A percentile compares a stretch with the other conserved stretches of the same genome.
phyloP scores from a whole-genome alignment of 2,329 filamentous ascomycete genomes.

The Fusarium solani-melongenae region DNA sequence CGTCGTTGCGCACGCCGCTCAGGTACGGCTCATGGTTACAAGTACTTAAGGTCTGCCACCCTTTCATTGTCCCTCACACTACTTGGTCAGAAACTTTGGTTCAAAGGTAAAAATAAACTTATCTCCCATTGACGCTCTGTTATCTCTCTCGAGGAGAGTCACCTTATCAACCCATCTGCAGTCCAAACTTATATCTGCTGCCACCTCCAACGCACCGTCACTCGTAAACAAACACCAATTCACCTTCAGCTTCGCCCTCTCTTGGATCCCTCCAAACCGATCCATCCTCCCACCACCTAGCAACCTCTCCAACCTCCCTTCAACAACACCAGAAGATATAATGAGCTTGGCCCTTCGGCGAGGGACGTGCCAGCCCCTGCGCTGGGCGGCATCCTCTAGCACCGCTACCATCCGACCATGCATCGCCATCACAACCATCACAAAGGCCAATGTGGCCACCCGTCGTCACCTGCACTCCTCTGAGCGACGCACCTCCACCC shows the following conservation, averaged over 20 bases:
- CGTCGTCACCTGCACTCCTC: slow-evolving; percentile 52
- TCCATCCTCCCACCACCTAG: slow-evolving; percentile 18
- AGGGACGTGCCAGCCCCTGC: slow-evolving; percentile 42
- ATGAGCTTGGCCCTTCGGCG: slow-evolving; percentile 43
- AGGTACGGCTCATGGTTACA: slow-evolving; percentile 20
- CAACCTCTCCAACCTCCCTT: not conserved
- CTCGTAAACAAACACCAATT: slow-evolving; percentile 26
- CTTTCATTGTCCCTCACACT: slow-evolving; percentile 4
- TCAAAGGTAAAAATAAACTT: slow-evolving; percentile 31
- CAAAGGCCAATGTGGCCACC: slow-evolving; percentile 21
- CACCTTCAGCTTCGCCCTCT: slow-evolving; percentile 14
- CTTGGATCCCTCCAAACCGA: slow-evolving; percentile 35
- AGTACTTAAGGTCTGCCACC: slow-evolving; percentile 34
- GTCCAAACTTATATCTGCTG: not conserved
- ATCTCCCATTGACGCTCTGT: slow-evolving; percentile 27
- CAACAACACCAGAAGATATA: slow-evolving; percentile 25
- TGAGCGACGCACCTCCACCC: slow-evolving; percentile 49
- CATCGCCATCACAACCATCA: slow-evolving; percentile 36
- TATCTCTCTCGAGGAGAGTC: not conserved
- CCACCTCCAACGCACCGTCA: not conserved
- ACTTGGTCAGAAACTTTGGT: not conserved
- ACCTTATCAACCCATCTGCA: not conserved
- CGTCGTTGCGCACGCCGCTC: slow-evolving; percentile 22
- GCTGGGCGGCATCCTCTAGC: slow-evolving; percentile 35
- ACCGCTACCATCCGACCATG: slow-evolving; percentile 31